Base-by-base conservation (phyloP, 306 rosid species). In the Vigna reflexopilosa region DNA sequence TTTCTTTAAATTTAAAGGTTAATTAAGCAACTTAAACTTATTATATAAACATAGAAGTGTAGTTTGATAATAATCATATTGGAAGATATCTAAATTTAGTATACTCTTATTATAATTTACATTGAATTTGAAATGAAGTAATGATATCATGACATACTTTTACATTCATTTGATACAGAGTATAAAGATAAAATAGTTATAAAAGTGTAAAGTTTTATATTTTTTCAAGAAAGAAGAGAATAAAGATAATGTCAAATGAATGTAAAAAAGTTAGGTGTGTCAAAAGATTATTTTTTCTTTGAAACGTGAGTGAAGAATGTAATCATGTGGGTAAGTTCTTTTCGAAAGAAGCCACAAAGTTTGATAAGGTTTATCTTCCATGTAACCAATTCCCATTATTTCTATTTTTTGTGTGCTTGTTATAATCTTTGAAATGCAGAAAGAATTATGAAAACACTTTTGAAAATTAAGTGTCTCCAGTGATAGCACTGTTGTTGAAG, bases 361-460 rank as follows among this genome's bases (percentile, higher is more conserved):
- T 65, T 17, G n/a, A 56, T 20, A 20, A 36, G 26, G 9, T 54
- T 54, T 9, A 22, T 36, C 14, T 70, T 30, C 38, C 7, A 40
- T 59, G 12, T n/a, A 61, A 30, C 66, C 38, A 42, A 65, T 20
- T 76, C 14, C 56, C 19, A 5, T 65, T 36, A 36, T 36, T 36
- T 8, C 44, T 59, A 9, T n/a, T 0, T 1, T 2, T 56, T 56
- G 22, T 24, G 7, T 9, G 7, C 20, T 30, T 30, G 15, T 61
- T 16, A n/a, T 64, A 19, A 40, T 45, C 15, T 49, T 54, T 40
- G 51, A 16, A 13, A 9, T 40, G 45, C 6, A 66, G 19, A 34
- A 17, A 38, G 16, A 19, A 58, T 19, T 20, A 13, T 68, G 62
- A 32, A 78, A 69, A 13, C n/a, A 56, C 38, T 56, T 77, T 22